Conservation (phyloP, 305 asterid genomes). For the Fraxinus platypoda region DNA sequence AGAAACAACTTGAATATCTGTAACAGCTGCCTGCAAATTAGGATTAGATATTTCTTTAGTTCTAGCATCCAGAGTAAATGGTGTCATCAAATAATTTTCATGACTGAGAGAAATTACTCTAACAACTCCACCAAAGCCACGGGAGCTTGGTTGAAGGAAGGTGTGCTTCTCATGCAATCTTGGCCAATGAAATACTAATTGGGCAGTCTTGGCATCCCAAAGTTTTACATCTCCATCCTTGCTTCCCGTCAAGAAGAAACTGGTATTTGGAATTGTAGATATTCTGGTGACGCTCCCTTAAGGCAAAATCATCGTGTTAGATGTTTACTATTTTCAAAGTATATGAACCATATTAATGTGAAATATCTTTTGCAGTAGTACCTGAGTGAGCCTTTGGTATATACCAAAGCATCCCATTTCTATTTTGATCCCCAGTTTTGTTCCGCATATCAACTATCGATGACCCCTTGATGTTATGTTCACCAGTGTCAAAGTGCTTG, state of each 20-base stretch:
- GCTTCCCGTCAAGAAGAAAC: constrained; percentile 97
- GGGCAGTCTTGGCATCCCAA: constrained; percentile 95
- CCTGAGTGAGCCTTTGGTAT: constrained; percentile 99
- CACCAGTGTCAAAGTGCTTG: constrained; percentile 64
- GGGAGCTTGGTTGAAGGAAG: constrained; percentile 83
- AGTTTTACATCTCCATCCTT: constrained; percentile 99
- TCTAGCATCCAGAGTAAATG: neutral
- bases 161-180: constrained; percentile 92
- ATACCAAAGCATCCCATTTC: constrained; percentile 99
- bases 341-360: constrained; percentile 19
- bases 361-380: constrained; percentile 30
- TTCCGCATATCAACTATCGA: constrained; percentile 61
- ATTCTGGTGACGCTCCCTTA: constrained; percentile 88
- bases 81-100: neutral
- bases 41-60: neutral
- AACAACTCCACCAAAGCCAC: constrained; percentile 85
- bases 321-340: constrained; percentile 7
- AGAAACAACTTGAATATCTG: constrained; percentile 81
- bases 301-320: constrained; percentile 28
- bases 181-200: constrained; percentile 93
- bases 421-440: constrained; percentile 93
- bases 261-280: constrained; percentile 81
- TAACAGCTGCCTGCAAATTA: constrained; percentile 73
- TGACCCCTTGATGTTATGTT: constrained; percentile 52
- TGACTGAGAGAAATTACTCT: constrained; percentile 55